phyloP scores from a whole-genome alignment of 1,139 yeast species.

The Diutina ranongensis region DNA sequence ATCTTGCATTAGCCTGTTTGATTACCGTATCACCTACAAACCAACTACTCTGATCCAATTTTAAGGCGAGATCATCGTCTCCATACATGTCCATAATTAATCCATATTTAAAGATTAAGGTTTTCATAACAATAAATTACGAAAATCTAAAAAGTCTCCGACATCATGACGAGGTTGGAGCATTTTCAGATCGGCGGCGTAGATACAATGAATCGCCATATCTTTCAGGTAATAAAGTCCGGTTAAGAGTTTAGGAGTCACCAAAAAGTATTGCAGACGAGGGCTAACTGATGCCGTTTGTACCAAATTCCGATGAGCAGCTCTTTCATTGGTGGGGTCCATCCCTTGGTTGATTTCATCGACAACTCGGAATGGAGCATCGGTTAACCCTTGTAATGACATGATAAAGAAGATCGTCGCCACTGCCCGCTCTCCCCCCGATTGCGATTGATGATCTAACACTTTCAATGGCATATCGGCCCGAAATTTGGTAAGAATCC shows the following conservation, averaged over 20 bases:
- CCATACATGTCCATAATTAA: too few relatives aligned
- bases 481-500: conserved; percentile 78
- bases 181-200: conserved; percentile 20
- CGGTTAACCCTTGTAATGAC: conserved; percentile 83
- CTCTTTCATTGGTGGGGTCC: conserved; percentile 89
- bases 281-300: conserved; percentile 61
- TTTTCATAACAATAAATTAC: not conserved
- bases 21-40: conserved; percentile 53
- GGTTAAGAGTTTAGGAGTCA: conserved; percentile 84
- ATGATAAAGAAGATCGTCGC: conserved; percentile 85
- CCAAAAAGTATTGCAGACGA: conserved; percentile 72
- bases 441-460: conserved; percentile 78
- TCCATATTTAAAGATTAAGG: too few relatives aligned
- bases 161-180: not conserved
- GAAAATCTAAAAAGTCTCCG: conserved; percentile 21
- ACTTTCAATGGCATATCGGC: conserved; percentile 44
- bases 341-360: conserved; percentile 99
- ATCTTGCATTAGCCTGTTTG: conserved; percentile 43
- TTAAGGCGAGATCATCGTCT: too few relatives aligned
- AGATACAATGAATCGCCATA: conserved; percentile 84
- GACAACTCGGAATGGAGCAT: conserved; percentile 88
- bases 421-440: conserved; percentile 97
- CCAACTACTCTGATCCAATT: conserved; percentile 53
- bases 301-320: conserved; percentile 80
- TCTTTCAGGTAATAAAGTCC: conserved; percentile 67